A percentile compares a stretch with the other conserved stretches of the same genome.
phyloP scores from a whole-genome alignment of 164 flowering plant species.

The Buxus sempervirens region DNA sequence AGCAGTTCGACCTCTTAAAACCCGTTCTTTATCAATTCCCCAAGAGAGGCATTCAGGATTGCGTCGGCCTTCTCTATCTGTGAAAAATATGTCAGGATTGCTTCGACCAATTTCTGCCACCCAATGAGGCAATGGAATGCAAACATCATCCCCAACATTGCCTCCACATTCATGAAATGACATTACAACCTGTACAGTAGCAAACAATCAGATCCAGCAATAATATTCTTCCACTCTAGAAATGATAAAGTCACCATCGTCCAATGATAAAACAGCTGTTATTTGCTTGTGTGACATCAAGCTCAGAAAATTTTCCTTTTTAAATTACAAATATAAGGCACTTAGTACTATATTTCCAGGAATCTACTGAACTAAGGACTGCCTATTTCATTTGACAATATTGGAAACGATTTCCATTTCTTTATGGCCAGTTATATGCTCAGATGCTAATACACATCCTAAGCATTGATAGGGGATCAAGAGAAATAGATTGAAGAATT shows the following conservation, averaged over 20 bases:
- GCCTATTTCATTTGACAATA: background rate
- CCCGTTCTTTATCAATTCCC: constrained; percentile 94
- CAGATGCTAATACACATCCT: background rate
- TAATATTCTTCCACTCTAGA: background rate
- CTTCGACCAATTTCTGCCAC: constrained; percentile 83
- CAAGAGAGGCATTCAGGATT: constrained; percentile 96
- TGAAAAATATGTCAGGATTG: constrained; percentile 93
- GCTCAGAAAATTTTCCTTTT: background rate
- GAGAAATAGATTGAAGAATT: background rate
- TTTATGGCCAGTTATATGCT: background rate
- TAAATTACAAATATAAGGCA: background rate
- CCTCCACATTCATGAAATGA: constrained; percentile 99
- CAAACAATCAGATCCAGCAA: constrained; percentile 5
- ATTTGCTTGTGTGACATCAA: background rate
- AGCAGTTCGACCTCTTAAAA: constrained; percentile 90
- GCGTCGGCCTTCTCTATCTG: constrained; percentile 85
- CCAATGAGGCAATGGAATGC: constrained; percentile 96
- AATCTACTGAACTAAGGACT: background rate
- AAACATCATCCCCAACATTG: constrained; percentile 95
- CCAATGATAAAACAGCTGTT: background rate
- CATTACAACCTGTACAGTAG: constrained; percentile 74
- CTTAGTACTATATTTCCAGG: background rate
- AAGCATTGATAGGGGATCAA: background rate
- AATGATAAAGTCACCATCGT: background rate
- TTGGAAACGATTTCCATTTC: background rate